Evolutionary conservation across 768 basidiomycete species (phyloP).

Genomic region (Holtermannia corniformis): DNA sequence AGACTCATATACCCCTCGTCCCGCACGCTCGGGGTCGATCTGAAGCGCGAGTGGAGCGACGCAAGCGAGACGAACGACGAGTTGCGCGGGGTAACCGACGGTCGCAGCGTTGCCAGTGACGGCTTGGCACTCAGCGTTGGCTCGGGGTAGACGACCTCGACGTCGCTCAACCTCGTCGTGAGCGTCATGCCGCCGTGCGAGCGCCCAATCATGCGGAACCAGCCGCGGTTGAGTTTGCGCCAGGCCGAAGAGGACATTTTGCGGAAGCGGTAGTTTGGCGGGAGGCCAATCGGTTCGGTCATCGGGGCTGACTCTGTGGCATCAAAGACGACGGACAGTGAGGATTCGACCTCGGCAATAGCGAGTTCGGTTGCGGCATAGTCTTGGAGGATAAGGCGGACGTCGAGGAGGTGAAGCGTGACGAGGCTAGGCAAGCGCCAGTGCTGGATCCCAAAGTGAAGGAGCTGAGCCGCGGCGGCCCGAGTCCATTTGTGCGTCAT

Average conservation of each 20-base stretch:
- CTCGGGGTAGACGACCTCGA: not conserved
- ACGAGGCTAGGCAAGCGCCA: constrained; percentile 15
- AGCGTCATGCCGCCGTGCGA: not conserved
- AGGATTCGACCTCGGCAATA: constrained; percentile 3
- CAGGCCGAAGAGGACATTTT: not conserved
- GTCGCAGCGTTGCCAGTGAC: not conserved
- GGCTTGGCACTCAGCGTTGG: not conserved
- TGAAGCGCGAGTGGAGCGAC: not conserved
- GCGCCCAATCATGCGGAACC: not conserved
- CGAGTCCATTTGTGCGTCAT: not conserved
- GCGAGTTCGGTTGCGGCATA: constrained; percentile 10
- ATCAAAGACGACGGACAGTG: constrained; percentile 15
- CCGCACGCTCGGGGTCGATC: not conserved
- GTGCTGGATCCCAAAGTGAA: constrained; percentile 27
- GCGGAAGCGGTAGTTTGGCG: not conserved
- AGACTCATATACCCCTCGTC: not conserved
- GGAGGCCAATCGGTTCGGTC: not conserved
- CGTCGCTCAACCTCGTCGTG: not conserved
- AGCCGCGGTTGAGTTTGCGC: not conserved
- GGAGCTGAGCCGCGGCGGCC: not conserved
- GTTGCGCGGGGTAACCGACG: not conserved
- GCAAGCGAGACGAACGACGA: not conserved
- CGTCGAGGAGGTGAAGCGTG: constrained; percentile 15
- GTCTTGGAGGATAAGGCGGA: constrained; percentile 12
- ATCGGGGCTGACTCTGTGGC: not conserved